Base-by-base conservation (phyloP, 2,329 filamentous ascomycete species). In the Proliferodiscus dingleyae region DNA sequence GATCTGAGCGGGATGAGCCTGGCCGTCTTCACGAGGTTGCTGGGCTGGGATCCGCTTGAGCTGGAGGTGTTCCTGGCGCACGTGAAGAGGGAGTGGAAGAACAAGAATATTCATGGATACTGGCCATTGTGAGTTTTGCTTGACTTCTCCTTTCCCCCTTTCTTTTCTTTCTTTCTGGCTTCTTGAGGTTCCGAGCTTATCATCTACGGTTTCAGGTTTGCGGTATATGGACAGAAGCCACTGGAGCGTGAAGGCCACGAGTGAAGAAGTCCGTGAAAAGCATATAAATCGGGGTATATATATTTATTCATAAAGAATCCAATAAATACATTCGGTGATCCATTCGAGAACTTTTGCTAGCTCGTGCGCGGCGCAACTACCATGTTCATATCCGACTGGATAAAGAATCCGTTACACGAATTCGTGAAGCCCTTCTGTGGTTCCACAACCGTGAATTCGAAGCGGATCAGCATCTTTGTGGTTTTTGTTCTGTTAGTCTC, bases 201-300 rank as follows among this genome's bases (percentile, higher is more conserved):
- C n/a, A 13, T 26, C 16, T 9, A 24, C 22, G 10, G 37, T 22
- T 23, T 33, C 15, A 50, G 48, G 23, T 50, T 50, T 34, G 46
- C 43, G 13, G 41, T 50, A 3, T 54, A 50, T 26, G 52, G 52
- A 7, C 52, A 52, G 38, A 52, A 52, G 33, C 52, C 52, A 18
- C 26, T 22, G 18, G 41, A 28, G 21, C 23, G 8, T 40, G 18
- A 22, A 23, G 21, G 13, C 5, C 37, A 10, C 18, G 21, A 13
- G 13, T 19, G 16, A 23, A 26, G 24, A 3, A 39, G 26, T 23
- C 22, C 37, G 10, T n/a, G 37, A 19, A 39, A 15, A n/a, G 15
- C 19, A 22, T 9, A 18, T 19, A 15, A 19, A 7, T 11, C 19
- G 6, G 18, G 9, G 8, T 19, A 16, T 13, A 19, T 9, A 18